Evolutionary conservation across 495 filamentous ascomycete species (phyloP), one percentile per base, ranked within the genome.

Genomic region (Penicillium paradoxum): DNA sequence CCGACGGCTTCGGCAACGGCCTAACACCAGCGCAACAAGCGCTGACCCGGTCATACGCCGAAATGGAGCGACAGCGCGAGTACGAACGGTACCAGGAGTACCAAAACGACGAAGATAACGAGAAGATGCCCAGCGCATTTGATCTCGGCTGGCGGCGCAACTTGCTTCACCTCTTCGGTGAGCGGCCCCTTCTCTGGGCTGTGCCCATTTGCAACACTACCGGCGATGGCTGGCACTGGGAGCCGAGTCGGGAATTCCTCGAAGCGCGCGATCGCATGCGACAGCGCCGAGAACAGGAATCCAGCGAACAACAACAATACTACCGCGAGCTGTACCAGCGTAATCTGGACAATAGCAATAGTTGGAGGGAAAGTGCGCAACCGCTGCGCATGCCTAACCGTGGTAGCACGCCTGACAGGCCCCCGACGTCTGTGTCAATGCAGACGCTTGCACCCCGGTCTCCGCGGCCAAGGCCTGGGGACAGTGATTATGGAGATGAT

Each of bases 201-300:
- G 57, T 96, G n/a, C 95, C 93, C 0, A 68, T 96, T 14, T 83
- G 83, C 67, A 95, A 84, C 49, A 92, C 89, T 0, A 85, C 80
- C 0, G 91, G 91, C 9, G 90, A 98, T 64, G 93, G 93, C n/a
- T 97, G 91, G 91, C 80, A 70, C 58, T 98, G 93, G 93, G 91
- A 96, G 62, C 80, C 90, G 1, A 95, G 83, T 36, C 69, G 73
- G 1, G 79, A 78, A 53, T 93, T 89, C 80, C 54, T 87, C 14
- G 83, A 81, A 21, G 85, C 84, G 3, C 76, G 82, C 36, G 84
- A 90, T 18, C 68, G 71, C 2, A 62, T 89, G 27, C 75, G 81
- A 2, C 45, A 68, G 4, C 78, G 83, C 54, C 73, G 88, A 14
- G 79, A 84, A 43, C 73, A 77, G 46, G 83, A 88, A 53, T 64